Evolutionary conservation across 805 yeast genomes (phyloP).

Genomic region (Cephaloascus albidus): DNA sequence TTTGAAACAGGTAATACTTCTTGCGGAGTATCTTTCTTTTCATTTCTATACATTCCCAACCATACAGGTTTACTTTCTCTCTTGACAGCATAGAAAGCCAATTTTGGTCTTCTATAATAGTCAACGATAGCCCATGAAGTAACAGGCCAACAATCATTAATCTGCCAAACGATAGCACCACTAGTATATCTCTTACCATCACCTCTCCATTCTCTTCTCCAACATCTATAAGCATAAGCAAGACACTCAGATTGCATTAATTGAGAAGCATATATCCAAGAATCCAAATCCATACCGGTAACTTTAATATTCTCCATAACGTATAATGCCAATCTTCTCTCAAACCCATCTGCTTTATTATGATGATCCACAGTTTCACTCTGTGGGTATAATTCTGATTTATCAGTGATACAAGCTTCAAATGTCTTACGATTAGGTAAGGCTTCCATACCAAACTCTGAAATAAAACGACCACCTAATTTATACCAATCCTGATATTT

Average conservation of each 20-base stretch:
- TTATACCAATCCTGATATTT: slow-evolving; percentile 39
- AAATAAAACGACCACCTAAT: slow-evolving; percentile 38
- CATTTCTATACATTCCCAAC: slow-evolving; percentile 23
- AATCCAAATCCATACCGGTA: slow-evolving; percentile 19
- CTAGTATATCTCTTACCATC: slow-evolving; percentile 23
- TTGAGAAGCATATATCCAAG: slow-evolving; percentile 44
- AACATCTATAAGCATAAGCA: slow-evolving; percentile 32
- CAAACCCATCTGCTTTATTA: slow-evolving; percentile 40
- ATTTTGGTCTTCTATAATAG: slow-evolving; percentile 28
- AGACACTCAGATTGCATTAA: slow-evolving; percentile 43
- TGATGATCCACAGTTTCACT: slow-evolving; percentile 33
- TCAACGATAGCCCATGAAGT: slow-evolving; percentile 43
- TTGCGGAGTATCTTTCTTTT: slow-evolving; percentile 2
- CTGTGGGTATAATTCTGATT: slow-evolving; percentile 31
- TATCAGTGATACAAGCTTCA: slow-evolving; percentile 23
- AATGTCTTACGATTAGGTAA: slow-evolving; percentile 29
- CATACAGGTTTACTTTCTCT: slow-evolving; percentile 25
- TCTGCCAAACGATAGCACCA: slow-evolving; percentile 46
- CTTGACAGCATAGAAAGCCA: slow-evolving; percentile 37
- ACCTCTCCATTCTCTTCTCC: slow-evolving; percentile 37
- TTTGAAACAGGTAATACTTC: slow-evolving; percentile 3
- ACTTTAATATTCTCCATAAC: slow-evolving; percentile 35
- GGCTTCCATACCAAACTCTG: slow-evolving; percentile 48
- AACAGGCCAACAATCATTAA: slow-evolving; percentile 46
- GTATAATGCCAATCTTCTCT: slow-evolving; percentile 33